Percentiles rank a stretch among this genome's conserved stretches.
Evolutionary conservation across 2,329 filamentous ascomycete species (phyloP).

Genomic region (Botrytis fragariae): DNA sequence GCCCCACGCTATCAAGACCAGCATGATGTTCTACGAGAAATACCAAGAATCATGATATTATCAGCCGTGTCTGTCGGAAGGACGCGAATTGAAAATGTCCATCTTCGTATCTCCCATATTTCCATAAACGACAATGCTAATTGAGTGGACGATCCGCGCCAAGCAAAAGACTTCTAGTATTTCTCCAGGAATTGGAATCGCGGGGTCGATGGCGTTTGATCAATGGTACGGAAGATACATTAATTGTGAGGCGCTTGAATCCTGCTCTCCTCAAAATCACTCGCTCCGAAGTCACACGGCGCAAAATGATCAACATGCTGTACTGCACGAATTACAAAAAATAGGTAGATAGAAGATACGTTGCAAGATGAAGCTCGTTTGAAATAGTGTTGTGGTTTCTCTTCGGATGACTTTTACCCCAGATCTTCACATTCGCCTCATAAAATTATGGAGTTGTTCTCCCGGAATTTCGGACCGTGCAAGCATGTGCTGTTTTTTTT

Average conservation of each 20-base stretch:
- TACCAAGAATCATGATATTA: neutral
- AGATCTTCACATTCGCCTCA: slow-evolving; percentile 10
- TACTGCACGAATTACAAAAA: neutral
- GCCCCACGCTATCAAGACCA: neutral
- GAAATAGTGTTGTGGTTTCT: slow-evolving; percentile 2
- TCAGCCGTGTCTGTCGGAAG: slow-evolving; percentile 2
- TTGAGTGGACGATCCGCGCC: neutral
- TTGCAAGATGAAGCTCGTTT: neutral
- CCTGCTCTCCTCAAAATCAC: neutral
- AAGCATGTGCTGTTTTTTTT: neutral
- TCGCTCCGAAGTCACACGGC: slow-evolving; percentile 6
- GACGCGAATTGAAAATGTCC: neutral
- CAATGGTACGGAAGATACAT: neutral
- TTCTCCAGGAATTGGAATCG: slow-evolving; percentile 9
- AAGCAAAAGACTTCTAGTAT: neutral
- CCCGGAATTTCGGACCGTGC: slow-evolving; percentile 14
- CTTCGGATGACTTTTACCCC: slow-evolving; percentile 15
- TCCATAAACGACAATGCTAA: neutral
- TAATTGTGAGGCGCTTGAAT: neutral
- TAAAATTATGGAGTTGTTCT: neutral
- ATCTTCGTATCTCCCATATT: neutral
- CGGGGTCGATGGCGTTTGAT: slow-evolving; percentile 7
- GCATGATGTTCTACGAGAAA: neutral
- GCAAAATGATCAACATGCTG: slow-evolving; percentile 1
- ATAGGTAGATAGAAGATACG: neutral